A percentile compares a stretch with the other conserved stretches of the same genome.
Conservation (phyloP, 305 asterid species). For the Rubia peregrina region DNA sequence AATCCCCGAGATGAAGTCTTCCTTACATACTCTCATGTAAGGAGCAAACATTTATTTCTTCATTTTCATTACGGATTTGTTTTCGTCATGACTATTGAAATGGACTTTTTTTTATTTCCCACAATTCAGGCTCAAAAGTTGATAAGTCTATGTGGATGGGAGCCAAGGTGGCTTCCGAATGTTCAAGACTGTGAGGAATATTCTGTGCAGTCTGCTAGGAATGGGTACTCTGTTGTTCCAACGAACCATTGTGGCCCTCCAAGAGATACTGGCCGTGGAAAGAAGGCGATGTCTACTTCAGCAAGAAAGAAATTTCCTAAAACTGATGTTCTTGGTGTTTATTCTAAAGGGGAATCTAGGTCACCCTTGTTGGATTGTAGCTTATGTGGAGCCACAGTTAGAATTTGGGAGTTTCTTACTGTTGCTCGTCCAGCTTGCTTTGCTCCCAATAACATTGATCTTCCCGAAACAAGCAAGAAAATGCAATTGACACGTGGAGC, state of each 20-base stretch:
- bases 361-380: constrained; percentile 94
- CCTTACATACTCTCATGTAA: constrained; percentile 69
- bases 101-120: background rate
- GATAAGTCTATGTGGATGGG: constrained; percentile 99
- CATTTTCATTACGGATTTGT: constrained; percentile 7
- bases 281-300: constrained; percentile 72
- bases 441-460: constrained; percentile 66
- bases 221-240: constrained; percentile 77
- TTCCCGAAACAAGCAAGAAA: constrained; percentile 88
- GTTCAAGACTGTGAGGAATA: constrained; percentile 97
- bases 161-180: constrained; percentile 99
- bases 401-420: constrained; percentile 88
- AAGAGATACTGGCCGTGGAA: constrained; percentile 66
- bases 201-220: constrained; percentile 97
- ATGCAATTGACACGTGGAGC: constrained; percentile 78
- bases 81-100: constrained; percentile 15
- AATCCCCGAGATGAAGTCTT: constrained; percentile 62
- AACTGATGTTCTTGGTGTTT: constrained; percentile 42
- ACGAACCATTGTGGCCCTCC: constrained; percentile 55
- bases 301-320: constrained; percentile 40
- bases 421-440: constrained; percentile 72
- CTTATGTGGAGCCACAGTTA: constrained; percentile 96
- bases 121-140: constrained; percentile 78
- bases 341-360: constrained; percentile 67
- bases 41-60: constrained; percentile 12